A percentile compares a stretch with the other conserved stretches of the same genome.
phyloP scores from a whole-genome alignment of 73 alveolate genomes.

The Paramecium biaurelia region DNA sequence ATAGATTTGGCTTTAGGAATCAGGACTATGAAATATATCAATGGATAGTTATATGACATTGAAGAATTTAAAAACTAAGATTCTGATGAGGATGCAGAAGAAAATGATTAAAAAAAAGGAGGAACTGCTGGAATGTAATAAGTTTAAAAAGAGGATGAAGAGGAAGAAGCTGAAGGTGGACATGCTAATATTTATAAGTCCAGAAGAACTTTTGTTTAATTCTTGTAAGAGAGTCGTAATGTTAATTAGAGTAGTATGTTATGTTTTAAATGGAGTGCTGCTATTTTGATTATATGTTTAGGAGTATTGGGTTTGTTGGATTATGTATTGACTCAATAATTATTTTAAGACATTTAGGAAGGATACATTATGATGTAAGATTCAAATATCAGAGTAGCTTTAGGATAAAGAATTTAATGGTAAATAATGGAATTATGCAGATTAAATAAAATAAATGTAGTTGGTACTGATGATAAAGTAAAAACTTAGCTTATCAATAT shows the following conservation, averaged over 20 bases:
- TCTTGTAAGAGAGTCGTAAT: constrained; percentile 42
- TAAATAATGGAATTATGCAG: constrained; percentile 7
- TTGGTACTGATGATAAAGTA: background rate
- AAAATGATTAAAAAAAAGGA: constrained; percentile 31
- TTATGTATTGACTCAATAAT: constrained; percentile 33
- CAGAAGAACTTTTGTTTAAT: constrained; percentile 43
- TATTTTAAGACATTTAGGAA: constrained; percentile 32
- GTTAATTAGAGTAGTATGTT: constrained; percentile 50
- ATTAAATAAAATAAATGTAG: constrained; percentile 21
- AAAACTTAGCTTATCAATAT: background rate
- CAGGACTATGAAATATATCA: constrained; percentile 39
- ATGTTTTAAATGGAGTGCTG: constrained; percentile 61
- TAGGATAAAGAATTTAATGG: constrained; percentile 38
- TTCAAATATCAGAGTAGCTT: constrained; percentile 51
- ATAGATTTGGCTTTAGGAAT: constrained; percentile 54
- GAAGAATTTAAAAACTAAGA: constrained; percentile 59
- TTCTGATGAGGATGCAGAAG: constrained; percentile 58
- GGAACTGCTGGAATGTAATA: background rate
- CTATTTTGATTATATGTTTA: background rate
- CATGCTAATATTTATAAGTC: constrained; percentile 59
- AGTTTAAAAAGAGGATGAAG: constrained; percentile 16
- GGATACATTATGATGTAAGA: constrained; percentile 42
- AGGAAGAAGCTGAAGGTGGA: constrained; percentile 56
- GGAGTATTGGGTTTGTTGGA: constrained; percentile 47
- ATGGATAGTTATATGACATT: constrained; percentile 42